These are phyloP conservation scores for Zygosaccharomyces sapae DNA, from an alignment of 1,139 yeast species.

Conservation along the genomic window DNA sequence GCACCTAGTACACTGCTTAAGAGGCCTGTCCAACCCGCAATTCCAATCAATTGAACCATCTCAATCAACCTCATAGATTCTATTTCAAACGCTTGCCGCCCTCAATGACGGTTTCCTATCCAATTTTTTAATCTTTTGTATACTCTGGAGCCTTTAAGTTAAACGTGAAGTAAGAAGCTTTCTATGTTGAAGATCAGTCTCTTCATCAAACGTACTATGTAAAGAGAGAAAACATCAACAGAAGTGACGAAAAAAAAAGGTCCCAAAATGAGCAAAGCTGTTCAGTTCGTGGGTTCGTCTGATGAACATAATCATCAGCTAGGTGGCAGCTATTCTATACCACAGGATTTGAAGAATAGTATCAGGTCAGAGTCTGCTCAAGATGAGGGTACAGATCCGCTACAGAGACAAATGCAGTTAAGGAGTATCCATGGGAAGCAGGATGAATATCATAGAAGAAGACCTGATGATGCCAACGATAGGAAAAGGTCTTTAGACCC, in stretches of 20 bases:
- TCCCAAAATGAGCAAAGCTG: background rate
- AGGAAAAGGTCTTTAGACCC: constrained; percentile 16
- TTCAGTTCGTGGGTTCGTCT: constrained; percentile 8
- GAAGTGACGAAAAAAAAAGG: background rate
- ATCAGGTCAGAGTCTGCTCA: constrained; percentile 35
- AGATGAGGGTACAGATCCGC: constrained; percentile 36
- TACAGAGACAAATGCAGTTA: constrained; percentile 34
- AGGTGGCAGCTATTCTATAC: constrained; percentile 36
- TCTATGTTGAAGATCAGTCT: background rate
- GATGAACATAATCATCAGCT: constrained; percentile 13
- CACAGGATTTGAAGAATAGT: constrained; percentile 36
- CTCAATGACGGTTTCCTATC: background rate
- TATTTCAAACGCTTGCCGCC: background rate
- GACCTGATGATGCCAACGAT: constrained; percentile 33
- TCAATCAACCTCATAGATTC: background rate
- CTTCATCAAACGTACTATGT: background rate
- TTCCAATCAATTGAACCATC: background rate
- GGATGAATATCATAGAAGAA: constrained; percentile 41
- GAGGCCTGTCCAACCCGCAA: background rate
- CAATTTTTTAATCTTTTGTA: background rate
- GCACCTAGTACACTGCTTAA: background rate
- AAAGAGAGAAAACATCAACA: background rate
- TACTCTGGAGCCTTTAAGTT: background rate
- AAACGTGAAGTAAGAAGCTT: background rate
- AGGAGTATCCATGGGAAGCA: constrained; percentile 39